Evolutionary conservation across 2,329 filamentous ascomycete genomes (phyloP), one percentile per base, ranked within the genome.

Genomic region (Aspergillus caelatus): DNA sequence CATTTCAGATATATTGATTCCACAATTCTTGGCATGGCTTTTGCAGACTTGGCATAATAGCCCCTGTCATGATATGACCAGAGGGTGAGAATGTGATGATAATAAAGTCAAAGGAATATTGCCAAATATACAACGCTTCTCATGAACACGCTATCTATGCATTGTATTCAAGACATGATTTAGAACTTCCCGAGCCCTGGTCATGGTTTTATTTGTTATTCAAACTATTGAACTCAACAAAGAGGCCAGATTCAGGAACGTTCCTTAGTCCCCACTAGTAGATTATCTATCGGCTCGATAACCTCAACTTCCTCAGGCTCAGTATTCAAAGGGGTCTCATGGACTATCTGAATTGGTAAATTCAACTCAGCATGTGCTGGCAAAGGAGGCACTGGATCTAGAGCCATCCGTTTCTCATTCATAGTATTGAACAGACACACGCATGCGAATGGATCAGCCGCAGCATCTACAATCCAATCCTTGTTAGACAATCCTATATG

Each of bases 371-470:
- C 88, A 69, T 88, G 84, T 19, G 85, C 83, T 0, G 93, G 93
- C 8, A 86, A 82, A 4, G 91, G 90, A 6, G 94, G 94, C 2
- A 80, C 84, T 1, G 93, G 93, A 14, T 86, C 78, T 65, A 97
- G 81, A 8, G 81, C 80, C 68, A 86, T 82, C 19, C 94, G 84
- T 70, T 90, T 86, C 57, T 85, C 79, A 62, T 97, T 89, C 52
- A 97, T 80, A 1, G 85, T 83, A 64, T 92, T 82, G 71, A 88
- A 96, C 1, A 97, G 80, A 61, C 92, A 89, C 12, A 91, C 78
- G 50, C 89, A 87, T 63, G 91, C 93, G 74, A 97, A 97, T 0
- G 92, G 90, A 75, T 96, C 93, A 0, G 91, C 89, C 14, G 92
- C 93, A 11, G 92, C 88, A 76, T 94, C 89, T 91, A 69, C 28